These are phyloP conservation scores for Fusarium incarnatum DNA, from an alignment of 2,329 filamentous ascomycete species.

Conservation along the genomic window DNA sequence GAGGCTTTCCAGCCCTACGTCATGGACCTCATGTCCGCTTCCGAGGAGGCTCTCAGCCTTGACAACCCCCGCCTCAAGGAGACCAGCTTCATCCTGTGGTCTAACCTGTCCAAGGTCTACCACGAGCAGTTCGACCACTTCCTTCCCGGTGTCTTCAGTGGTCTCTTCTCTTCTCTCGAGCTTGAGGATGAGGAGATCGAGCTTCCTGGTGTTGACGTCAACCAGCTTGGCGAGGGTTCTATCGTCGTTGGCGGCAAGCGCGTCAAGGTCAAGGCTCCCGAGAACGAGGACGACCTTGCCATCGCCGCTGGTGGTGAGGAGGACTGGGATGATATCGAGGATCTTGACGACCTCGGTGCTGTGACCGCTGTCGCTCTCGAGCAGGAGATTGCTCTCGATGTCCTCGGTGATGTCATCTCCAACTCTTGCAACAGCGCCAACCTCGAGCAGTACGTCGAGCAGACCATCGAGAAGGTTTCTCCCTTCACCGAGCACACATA, in stretches of 20 bases:
- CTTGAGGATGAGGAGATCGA: slow-evolving; percentile 90
- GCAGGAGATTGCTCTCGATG: slow-evolving; percentile 97
- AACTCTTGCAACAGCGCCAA: slow-evolving; percentile 82
- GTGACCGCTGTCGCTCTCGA: slow-evolving; percentile 92
- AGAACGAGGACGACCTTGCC: slow-evolving; percentile 67
- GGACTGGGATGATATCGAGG: slow-evolving; percentile 73
- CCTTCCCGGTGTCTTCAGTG: slow-evolving; percentile 80
- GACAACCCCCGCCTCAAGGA: slow-evolving; percentile 93
- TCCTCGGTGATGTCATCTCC: slow-evolving; percentile 90
- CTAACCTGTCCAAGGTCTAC: slow-evolving; percentile 93
- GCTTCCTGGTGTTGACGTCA: slow-evolving; percentile 68
- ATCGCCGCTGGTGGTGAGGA: slow-evolving; percentile 67
- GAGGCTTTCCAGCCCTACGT: slow-evolving; percentile 92
- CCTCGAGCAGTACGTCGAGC: slow-evolving; percentile 84
- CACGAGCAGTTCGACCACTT: slow-evolving; percentile 84
- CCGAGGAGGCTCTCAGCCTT: slow-evolving; percentile 88
- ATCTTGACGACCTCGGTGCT: slow-evolving; percentile 85
- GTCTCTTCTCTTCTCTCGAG: slow-evolving; percentile 85
- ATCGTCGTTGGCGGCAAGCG: slow-evolving; percentile 86
- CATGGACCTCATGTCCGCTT: slow-evolving; percentile 88
- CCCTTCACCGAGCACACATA: slow-evolving; percentile 89
- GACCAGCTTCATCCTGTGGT: slow-evolving; percentile 98
- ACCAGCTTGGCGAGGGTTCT: slow-evolving; percentile 78
- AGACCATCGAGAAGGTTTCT: slow-evolving; percentile 83
- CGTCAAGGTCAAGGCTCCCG: slow-evolving; percentile 76